A percentile compares a stretch with the other conserved stretches of the same genome.
Conservation (phyloP, 768 basidiomycete genomes). For the Trametes sanguinea region DNA sequence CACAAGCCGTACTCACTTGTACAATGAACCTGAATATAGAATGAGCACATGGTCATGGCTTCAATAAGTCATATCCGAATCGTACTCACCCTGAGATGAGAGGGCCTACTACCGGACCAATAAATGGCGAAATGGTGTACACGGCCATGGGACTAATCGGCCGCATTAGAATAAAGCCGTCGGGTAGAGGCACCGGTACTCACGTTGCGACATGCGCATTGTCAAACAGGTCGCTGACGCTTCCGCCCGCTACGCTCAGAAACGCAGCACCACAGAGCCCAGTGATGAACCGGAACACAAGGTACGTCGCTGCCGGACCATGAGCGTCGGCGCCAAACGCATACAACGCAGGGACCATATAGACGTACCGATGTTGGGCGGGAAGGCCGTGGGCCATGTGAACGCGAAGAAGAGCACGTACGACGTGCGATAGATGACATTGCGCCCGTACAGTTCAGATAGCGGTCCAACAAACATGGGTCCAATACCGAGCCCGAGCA, state of each 20-base stretch:
- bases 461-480: slow-evolving; percentile 39
- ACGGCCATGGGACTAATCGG: slow-evolving; percentile 53
- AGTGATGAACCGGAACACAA: slow-evolving; percentile 61
- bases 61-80: background rate
- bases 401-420: slow-evolving; percentile 63
- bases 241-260: slow-evolving; percentile 62
- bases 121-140: slow-evolving; percentile 55
- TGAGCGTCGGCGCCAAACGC: too few relatives aligned
- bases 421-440: slow-evolving; percentile 60
- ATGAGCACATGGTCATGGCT: background rate
- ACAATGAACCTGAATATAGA: slow-evolving; percentile 62
- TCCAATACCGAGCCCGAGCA: slow-evolving; percentile 39
- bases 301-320: slow-evolving; percentile 50
- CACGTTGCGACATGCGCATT: slow-evolving; percentile 62
- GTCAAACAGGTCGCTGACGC: slow-evolving; percentile 56
- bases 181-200: slow-evolving; percentile 25
- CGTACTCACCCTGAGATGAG: slow-evolving; percentile 55
- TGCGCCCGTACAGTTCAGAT: slow-evolving; percentile 59
- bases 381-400: slow-evolving; percentile 74
- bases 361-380: slow-evolving; percentile 59
- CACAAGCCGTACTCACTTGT: slow-evolving; percentile 22
- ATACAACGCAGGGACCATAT: background rate
- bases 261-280: slow-evolving; percentile 61
- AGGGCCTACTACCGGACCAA: slow-evolving; percentile 60
- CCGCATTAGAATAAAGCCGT: slow-evolving; percentile 7